These are phyloP conservation scores for Agaricus sinodeliciosus DNA, from an alignment of 768 basidiomycete genomes.

Conservation along the genomic window DNA sequence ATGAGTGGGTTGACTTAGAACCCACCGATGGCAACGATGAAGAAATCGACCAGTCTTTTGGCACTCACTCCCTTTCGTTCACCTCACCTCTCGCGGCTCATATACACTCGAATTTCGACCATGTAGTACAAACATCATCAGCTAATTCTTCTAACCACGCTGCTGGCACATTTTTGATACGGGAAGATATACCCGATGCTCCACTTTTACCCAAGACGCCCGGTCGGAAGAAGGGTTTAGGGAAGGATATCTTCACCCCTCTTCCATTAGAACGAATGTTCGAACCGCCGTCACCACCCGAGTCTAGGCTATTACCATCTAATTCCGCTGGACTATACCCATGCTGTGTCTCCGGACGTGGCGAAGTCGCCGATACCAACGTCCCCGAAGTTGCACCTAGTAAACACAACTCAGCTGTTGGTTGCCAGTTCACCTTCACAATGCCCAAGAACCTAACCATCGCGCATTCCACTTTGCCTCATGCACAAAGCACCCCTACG, in stretches of 20 bases:
- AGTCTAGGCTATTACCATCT: neutral
- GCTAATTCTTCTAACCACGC: conserved; percentile 23
- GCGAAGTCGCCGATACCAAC: conserved; percentile 45
- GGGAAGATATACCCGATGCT: conserved; percentile 53
- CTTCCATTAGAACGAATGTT: conserved; percentile 88
- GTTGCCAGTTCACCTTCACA: conserved; percentile 71
- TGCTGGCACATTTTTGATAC: conserved; percentile 70
- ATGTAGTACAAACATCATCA: conserved; percentile 21
- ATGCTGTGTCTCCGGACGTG: conserved; percentile 15
- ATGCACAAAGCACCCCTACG: conserved; percentile 60
- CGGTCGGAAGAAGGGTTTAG: conserved; percentile 49
- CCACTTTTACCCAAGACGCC: conserved; percentile 64
- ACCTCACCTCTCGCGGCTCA: conserved; percentile 49
- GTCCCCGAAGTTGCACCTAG: conserved; percentile 41
- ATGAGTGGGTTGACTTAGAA: conserved; percentile 81
- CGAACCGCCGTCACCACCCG: conserved; percentile 83
- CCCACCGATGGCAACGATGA: conserved; percentile 32
- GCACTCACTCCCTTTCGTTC: conserved; percentile 53
- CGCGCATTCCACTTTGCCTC: conserved; percentile 33
- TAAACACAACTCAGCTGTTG: conserved; percentile 38
- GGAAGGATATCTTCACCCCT: conserved; percentile 86
- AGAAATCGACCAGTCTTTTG: conserved; percentile 33
- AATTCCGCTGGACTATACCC: neutral
- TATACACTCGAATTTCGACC: conserved; percentile 40
- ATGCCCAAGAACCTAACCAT: conserved; percentile 37